Percentiles rank a stretch among this genome's conserved stretches.
phyloP scores from a whole-genome alignment of 2,329 filamentous ascomycete species.

The Lecanicillium sp. region DNA sequence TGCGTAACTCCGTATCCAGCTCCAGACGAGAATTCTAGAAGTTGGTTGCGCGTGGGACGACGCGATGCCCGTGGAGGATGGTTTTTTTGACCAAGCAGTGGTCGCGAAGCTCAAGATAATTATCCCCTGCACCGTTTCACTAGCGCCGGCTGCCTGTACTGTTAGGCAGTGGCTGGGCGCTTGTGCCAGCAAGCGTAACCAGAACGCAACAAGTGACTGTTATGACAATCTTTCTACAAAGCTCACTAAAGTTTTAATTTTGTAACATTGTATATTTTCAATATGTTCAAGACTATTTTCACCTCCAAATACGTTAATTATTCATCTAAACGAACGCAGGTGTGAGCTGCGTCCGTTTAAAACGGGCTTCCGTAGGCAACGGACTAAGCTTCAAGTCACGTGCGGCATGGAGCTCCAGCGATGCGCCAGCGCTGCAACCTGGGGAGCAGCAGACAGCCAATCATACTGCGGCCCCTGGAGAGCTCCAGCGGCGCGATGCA shows the following conservation, averaged over 20 bases:
- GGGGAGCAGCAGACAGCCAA: constrained; percentile 13
- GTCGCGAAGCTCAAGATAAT: constrained; percentile 3
- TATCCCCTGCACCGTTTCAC: background rate
- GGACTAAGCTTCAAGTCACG: constrained; percentile 3
- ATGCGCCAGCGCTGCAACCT: constrained; percentile 6
- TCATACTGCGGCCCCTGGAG: constrained; percentile 13
- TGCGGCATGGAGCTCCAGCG: background rate
- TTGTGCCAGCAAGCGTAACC: too few relatives aligned
- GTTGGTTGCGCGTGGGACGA: background rate
- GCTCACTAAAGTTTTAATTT: too few relatives aligned
- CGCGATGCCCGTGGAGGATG: background rate
- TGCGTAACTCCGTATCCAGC: background rate
- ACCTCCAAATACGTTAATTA: too few relatives aligned
- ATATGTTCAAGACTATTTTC: too few relatives aligned
- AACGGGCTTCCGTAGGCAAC: background rate
- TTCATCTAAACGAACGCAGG: too few relatives aligned
- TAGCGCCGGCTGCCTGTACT: background rate
- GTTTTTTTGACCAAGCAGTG: background rate
- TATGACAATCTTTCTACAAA: too few relatives aligned
- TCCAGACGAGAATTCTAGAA: background rate
- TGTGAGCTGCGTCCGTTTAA: background rate
- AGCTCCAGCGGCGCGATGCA: constrained; percentile 14
- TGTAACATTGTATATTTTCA: too few relatives aligned
- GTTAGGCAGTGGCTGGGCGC: background rate
- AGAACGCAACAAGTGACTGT: too few relatives aligned